Evolutionary conservation across 2,329 filamentous ascomycete species (phyloP).

Genomic region (Cercospora sp.): DNA sequence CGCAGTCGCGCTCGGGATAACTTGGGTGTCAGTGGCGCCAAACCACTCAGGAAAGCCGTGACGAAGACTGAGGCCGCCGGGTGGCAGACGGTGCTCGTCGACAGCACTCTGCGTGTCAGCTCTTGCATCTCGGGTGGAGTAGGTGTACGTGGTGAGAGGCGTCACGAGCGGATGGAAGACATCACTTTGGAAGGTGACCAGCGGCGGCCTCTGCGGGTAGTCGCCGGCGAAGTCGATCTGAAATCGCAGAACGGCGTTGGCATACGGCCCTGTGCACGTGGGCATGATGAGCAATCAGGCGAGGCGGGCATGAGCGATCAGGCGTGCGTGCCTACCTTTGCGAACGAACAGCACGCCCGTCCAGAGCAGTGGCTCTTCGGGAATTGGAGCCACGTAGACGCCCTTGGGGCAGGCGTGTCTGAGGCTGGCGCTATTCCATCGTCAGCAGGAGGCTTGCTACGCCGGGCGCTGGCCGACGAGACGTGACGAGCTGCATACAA

Average conservation of each 20-base stretch:
- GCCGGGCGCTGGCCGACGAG: background rate
- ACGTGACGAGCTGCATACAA: slow-evolving; percentile 58
- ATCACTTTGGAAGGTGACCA: slow-evolving; percentile 86
- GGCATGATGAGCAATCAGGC: slow-evolving; percentile 16
- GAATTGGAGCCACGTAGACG: slow-evolving; percentile 80
- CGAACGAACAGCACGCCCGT: slow-evolving; percentile 89
- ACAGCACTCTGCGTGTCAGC: slow-evolving; percentile 78
- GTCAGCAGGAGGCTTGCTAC: slow-evolving; percentile 12
- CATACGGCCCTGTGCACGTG: slow-evolving; percentile 71
- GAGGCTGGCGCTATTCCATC: slow-evolving; percentile 29
- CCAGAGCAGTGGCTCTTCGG: slow-evolving; percentile 80
- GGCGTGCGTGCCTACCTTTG: slow-evolving; percentile 60
- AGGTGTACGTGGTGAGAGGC: slow-evolving; percentile 90
- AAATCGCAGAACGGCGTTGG: slow-evolving; percentile 83
- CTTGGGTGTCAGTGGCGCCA: slow-evolving; percentile 8
- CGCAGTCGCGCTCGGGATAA: slow-evolving; percentile 1
- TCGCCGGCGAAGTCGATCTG: slow-evolving; percentile 80
- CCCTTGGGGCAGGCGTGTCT: slow-evolving; percentile 74
- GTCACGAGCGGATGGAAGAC: slow-evolving; percentile 94
- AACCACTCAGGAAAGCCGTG: slow-evolving; percentile 94
- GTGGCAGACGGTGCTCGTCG: slow-evolving; percentile 78
- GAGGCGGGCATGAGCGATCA: background rate
- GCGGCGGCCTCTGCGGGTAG: slow-evolving; percentile 76
- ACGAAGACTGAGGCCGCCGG: slow-evolving; percentile 84
- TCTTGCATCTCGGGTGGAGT: slow-evolving; percentile 75